Base-by-base conservation (phyloP, 305 asterid species). In the Solanum aculeatissimum region DNA sequence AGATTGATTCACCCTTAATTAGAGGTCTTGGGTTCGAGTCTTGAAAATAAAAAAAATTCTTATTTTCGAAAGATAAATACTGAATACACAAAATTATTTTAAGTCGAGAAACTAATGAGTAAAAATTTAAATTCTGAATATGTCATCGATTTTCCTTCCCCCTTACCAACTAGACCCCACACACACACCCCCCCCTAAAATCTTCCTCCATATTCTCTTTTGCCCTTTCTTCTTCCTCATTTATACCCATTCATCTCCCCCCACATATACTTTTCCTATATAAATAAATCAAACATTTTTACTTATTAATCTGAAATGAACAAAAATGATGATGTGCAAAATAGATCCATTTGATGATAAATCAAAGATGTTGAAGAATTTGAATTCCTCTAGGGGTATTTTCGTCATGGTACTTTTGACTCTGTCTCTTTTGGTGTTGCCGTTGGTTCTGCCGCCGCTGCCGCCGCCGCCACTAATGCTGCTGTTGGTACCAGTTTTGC, bases 101-200 rank as follows among this genome's bases (percentile, higher is more conserved):
- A n/a, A n/a, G n/a, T n/a, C n/a, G n/a, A n/a, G n/a, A n/a, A n/a
- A n/a, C n/a, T n/a, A n/a, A n/a, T n/a, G n/a, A n/a, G n/a, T n/a
- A n/a, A n/a, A n/a, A 62, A 0, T 68, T 66, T 32, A 16, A 66
- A 66, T 66, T 66, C 0, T 66, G 25, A 66, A 66, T 66, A 0
- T 0, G 4, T 35, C 0, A 1, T 0, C 2, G 1, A 16, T 0
- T 0, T 23, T 2, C 0, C 18, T 3, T 14, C 19, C 6, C 9
- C 18, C 32, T 19, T 69, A 19, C 29, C 70, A 25, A 27, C 29
- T 19, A 69, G 13, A 23, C 23, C 42, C 81, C 21, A 15, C 42
- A 6, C 80, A 1, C 6, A 13, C 1, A 1, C 18, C 54, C 29
- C 54, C 32, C 29, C 27, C 6, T 13, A 18, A 27, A 77, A 18